phyloP scores from a whole-genome alignment of 2,329 filamentous ascomycete species.

The Diplodia corticola region DNA sequence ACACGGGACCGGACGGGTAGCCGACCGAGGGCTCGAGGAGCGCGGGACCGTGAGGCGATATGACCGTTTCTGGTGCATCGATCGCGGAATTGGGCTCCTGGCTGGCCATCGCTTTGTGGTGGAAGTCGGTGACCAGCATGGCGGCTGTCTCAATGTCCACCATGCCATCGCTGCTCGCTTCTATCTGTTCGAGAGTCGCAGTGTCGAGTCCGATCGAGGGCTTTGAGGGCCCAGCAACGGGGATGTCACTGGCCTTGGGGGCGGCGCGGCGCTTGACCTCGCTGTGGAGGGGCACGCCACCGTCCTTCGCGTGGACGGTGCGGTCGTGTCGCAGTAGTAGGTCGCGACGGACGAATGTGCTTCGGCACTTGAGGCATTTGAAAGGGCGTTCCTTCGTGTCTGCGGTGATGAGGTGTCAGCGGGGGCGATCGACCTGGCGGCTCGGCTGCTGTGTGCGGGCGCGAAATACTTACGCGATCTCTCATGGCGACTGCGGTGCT shows the following conservation, averaged over 20 bases:
- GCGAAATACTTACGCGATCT: conserved; percentile 80
- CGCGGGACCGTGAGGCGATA: conserved; percentile 68
- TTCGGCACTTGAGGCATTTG: conserved; percentile 97
- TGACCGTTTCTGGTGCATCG: conserved; percentile 63
- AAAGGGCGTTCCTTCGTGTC: conserved; percentile 99
- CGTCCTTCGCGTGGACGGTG: conserved; percentile 98
- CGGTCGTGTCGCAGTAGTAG: conserved; percentile 94
- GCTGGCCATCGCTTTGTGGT: conserved; percentile 88
- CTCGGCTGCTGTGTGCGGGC: conserved; percentile 29
- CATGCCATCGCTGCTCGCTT: conserved; percentile 83
- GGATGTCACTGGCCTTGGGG: conserved; percentile 60
- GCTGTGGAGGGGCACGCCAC: conserved; percentile 87
- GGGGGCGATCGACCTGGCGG: conserved; percentile 7
- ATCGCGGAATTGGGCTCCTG: conserved; percentile 59
- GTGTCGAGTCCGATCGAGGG: conserved; percentile 78
- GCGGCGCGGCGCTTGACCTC: conserved; percentile 84
- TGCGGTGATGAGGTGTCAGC: conserved; percentile 46
- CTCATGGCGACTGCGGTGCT: conserved; percentile 95
- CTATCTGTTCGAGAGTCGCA: conserved; percentile 86
- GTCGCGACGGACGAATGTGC: conserved; percentile 97
- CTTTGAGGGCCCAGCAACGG: conserved; percentile 69
- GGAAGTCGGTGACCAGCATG: conserved; percentile 97
- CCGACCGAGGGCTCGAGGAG: conserved; percentile 76
- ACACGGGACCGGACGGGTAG: conserved; percentile 73
- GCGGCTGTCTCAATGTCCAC: conserved; percentile 97